phyloP scores from a whole-genome alignment of 176 grass and related monocot species.

The Tillandsia fasciculata region DNA sequence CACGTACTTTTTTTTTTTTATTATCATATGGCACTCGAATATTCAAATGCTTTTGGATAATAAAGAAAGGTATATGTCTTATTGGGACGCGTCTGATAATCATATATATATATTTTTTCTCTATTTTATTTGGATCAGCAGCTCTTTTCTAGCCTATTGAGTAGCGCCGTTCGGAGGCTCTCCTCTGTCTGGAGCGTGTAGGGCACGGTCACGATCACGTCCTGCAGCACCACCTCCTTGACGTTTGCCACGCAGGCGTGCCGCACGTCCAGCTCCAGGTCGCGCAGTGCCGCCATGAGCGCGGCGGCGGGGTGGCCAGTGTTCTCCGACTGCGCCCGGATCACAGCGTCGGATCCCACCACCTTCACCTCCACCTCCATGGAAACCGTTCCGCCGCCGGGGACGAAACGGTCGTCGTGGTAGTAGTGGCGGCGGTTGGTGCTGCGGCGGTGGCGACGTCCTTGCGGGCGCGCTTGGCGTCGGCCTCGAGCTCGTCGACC shows the following conservation, averaged over 20 bases:
- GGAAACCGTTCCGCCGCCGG: too few species aligned
- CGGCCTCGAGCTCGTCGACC: conserved; percentile 16
- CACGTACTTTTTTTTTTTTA: too few species aligned
- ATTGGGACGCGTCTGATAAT: too few species aligned
- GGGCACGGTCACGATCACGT: neutral
- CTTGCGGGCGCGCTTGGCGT: neutral
- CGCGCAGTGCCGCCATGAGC: conserved; percentile 6
- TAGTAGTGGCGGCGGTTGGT: neutral
- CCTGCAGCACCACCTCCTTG: conserved; percentile 5
- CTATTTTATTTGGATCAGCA: neutral
- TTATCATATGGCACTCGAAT: too few species aligned
- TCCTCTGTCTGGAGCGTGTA: neutral
- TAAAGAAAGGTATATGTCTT: too few species aligned
- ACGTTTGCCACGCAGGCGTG: neutral
- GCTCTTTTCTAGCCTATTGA: neutral
- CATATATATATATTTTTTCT: too few species aligned
- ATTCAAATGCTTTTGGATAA: too few species aligned
- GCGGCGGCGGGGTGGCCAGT: neutral
- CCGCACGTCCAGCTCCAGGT: conserved; percentile 2
- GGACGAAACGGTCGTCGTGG: conserved; percentile 14
- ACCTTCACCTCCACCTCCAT: conserved; percentile 2
- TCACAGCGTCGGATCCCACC: neutral
- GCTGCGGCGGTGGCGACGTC: conserved; percentile 5
- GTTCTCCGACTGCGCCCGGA: conserved; percentile 3
- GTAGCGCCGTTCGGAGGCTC: neutral